phyloP scores from a whole-genome alignment of 2,329 filamentous ascomycete genomes.

The Eutypella sp. region DNA sequence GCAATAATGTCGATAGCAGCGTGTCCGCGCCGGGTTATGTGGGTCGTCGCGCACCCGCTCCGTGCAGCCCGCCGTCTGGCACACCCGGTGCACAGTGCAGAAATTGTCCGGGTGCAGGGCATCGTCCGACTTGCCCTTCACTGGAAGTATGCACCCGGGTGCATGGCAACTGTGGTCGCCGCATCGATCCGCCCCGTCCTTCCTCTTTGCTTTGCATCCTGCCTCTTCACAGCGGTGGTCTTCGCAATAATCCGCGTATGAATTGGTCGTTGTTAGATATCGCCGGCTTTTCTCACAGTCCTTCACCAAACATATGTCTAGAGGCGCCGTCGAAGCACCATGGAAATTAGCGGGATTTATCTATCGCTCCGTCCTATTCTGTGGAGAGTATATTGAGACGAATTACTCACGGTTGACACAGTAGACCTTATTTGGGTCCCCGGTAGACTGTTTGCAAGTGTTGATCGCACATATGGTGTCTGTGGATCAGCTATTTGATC shows the following conservation, averaged over 20 bases:
- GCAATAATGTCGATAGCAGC: slow-evolving; percentile 19
- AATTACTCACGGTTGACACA: too few species aligned
- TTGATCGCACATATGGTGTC: not conserved
- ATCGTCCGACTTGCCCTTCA: slow-evolving; percentile 5
- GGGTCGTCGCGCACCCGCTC: slow-evolving; percentile 27
- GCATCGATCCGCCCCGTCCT: slow-evolving; percentile 1
- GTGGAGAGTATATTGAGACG: too few species aligned
- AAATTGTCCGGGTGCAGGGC: slow-evolving; percentile 3
- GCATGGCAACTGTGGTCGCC: slow-evolving; percentile 15
- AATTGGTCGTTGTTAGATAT: not conserved
- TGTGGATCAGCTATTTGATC: too few species aligned
- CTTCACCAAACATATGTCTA: not conserved
- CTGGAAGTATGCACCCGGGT: slow-evolving; percentile 7
- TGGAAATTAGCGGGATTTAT: not conserved
- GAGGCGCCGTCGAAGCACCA: not conserved
- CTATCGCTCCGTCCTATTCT: too few species aligned
- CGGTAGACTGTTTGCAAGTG: slow-evolving; percentile 9
- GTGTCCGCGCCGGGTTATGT: slow-evolving; percentile 18
- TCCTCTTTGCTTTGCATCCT: not conserved
- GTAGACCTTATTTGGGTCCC: not conserved
- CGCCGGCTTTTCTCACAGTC: not conserved
- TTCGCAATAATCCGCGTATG: not conserved
- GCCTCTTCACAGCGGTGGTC: slow-evolving; percentile 8
- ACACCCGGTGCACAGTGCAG: slow-evolving; percentile 15
- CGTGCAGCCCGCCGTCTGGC: slow-evolving; percentile 11